Percentiles rank a stretch among this genome's conserved stretches.
Conservation (phyloP, 2,329 filamentous ascomycete genomes). For the Epichloe aotearoae region DNA sequence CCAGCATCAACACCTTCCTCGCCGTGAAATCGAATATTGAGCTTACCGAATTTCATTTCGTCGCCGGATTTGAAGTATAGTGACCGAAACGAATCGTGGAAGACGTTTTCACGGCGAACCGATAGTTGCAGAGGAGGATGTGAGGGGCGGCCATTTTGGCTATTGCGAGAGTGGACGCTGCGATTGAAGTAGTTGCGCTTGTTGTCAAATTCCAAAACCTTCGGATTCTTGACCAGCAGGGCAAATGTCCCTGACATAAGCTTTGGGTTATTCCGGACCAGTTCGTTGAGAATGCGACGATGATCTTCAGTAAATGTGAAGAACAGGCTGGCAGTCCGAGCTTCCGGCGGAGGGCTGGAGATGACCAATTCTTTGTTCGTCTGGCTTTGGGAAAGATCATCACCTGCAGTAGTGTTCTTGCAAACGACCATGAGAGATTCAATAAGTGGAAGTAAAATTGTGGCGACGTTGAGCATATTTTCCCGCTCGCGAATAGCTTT, state of each 20-base stretch:
- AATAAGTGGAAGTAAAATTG: slow-evolving; percentile 84
- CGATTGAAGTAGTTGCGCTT: slow-evolving; percentile 98
- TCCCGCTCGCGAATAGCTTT: slow-evolving; percentile 80
- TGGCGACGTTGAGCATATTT: slow-evolving; percentile 94
- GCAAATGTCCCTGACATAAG: slow-evolving; percentile 98
- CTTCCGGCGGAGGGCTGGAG: slow-evolving; percentile 63
- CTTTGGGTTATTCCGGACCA: slow-evolving; percentile 92
- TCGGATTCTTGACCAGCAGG: slow-evolving; percentile 92
- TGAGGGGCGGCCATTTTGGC: slow-evolving; percentile 55
- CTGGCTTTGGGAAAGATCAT: slow-evolving; percentile 40
- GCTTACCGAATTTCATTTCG: slow-evolving; percentile 98
- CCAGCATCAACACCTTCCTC: slow-evolving; percentile 97
- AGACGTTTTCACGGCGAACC: slow-evolving; percentile 87
- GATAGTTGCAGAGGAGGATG: slow-evolving; percentile 67
- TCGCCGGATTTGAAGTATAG: slow-evolving; percentile 93
- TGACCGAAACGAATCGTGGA: slow-evolving; percentile 97
- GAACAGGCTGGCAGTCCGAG: slow-evolving; percentile 78
- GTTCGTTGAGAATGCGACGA: slow-evolving; percentile 92
- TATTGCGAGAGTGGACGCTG: slow-evolving; percentile 62
- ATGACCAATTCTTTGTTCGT: slow-evolving; percentile 54
- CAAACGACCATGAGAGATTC: slow-evolving; percentile 98
- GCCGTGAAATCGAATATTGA: slow-evolving; percentile 93
- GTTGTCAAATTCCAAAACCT: slow-evolving; percentile 98
- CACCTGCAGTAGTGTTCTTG: slow-evolving; percentile 83
- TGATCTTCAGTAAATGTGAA: slow-evolving; percentile 97